phyloP scores from a whole-genome alignment of 2,329 filamentous ascomycete genomes.

The Phoma herbarum region DNA sequence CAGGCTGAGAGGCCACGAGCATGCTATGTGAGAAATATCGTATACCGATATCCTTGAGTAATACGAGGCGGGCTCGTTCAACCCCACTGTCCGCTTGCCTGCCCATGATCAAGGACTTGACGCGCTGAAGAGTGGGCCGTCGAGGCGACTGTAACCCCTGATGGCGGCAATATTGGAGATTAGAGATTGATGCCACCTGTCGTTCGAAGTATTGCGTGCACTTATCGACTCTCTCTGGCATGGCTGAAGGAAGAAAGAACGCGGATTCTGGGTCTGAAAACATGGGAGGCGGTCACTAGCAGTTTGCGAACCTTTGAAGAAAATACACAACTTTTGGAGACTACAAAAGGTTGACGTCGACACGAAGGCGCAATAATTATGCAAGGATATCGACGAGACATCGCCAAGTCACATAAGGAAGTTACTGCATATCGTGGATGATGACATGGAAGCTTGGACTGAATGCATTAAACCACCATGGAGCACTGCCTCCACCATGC shows the following conservation, averaged over 20 bases:
- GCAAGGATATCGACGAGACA: background rate
- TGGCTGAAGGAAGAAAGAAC: no score
- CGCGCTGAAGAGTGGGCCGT: background rate
- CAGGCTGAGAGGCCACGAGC: background rate
- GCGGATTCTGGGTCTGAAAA: background rate
- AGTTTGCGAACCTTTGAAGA: background rate
- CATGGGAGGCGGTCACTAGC: background rate
- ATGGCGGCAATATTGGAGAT: background rate
- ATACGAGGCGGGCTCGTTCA: no score
- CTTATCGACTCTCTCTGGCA: no score
- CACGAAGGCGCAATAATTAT: background rate
- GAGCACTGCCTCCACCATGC: background rate
- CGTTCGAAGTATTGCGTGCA: no score
- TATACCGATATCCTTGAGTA: no score
- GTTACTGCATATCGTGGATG: background rate
- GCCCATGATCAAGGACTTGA: no score
- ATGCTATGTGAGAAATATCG: background rate
- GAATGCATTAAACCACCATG: background rate
- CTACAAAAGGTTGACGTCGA: background rate
- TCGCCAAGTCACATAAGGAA: no score
- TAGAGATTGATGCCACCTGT: no score
- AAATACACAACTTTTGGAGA: background rate
- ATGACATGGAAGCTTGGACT: background rate
- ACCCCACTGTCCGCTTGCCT: no score
- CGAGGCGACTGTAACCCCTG: background rate